phyloP scores from a whole-genome alignment of 768 basidiomycete species.

The Rhizopogon roseolus region DNA sequence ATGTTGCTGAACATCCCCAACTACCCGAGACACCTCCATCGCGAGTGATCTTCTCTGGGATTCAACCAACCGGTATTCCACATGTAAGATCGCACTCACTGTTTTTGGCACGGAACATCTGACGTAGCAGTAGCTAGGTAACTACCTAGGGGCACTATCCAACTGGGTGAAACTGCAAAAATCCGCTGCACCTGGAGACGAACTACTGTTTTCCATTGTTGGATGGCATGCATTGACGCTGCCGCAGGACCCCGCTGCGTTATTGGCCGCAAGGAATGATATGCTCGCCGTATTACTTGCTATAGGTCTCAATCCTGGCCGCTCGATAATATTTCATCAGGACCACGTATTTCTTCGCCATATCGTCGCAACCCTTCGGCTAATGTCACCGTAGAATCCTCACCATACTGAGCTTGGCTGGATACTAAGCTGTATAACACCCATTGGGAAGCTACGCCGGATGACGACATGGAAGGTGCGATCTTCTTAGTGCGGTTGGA shows the following conservation, averaged over 20 bases:
- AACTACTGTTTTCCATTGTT: conserved; percentile 80
- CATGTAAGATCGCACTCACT: conserved; percentile 52
- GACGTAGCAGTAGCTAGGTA: conserved; percentile 63
- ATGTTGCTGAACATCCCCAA: conserved; percentile 1
- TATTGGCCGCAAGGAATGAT: conserved; percentile 61
- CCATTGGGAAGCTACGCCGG: conserved; percentile 73
- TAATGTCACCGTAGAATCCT: conserved; percentile 49
- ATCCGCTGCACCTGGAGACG: conserved; percentile 49
- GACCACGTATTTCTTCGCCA: conserved; percentile 56
- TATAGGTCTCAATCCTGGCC: conserved; percentile 74
- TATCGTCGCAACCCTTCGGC: conserved; percentile 48
- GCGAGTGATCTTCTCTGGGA: conserved; percentile 77
- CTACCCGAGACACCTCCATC: conserved; percentile 5
- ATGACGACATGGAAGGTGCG: conserved; percentile 98
- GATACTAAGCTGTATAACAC: conserved; percentile 83
- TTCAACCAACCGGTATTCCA: conserved; percentile 89
- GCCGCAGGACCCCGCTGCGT: conserved; percentile 70
- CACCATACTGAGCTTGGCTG: conserved; percentile 86
- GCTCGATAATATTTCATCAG: conserved; percentile 79
- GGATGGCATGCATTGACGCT: conserved; percentile 94
- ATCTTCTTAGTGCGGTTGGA: background rate
- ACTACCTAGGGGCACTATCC: conserved; percentile 84
- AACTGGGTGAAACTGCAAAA: conserved; percentile 87
- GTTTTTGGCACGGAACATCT: conserved; percentile 1
- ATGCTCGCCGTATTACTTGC: conserved; percentile 83